Percentiles rank a stretch among this genome's conserved stretches.
These are phyloP conservation scores for Crotalaria pallida DNA, from an alignment of 306 rosid genomes.

Conservation along the genomic window DNA sequence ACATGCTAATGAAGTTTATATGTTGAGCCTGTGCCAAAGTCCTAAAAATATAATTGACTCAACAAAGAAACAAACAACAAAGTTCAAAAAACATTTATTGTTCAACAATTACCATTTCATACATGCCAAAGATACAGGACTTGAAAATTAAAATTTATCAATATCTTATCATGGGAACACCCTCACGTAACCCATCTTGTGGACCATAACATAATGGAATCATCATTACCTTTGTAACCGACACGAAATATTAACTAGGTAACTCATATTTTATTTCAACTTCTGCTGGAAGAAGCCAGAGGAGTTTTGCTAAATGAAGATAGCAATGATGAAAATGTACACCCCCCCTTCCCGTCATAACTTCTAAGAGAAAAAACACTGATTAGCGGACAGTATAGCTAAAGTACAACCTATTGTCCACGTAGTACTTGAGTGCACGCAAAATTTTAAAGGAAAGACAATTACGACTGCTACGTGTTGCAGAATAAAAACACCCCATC, in stretches of 20 bases:
- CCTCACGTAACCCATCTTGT: neutral
- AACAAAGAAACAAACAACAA: neutral
- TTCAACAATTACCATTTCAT: neutral
- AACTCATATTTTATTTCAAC: conserved; percentile 9
- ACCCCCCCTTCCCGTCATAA: neutral
- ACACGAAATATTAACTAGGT: neutral
- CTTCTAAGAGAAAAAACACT: neutral
- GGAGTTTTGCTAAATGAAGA: conserved; percentile 1
- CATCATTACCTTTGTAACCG: neutral
- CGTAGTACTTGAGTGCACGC: conserved; percentile 13
- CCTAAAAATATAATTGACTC: neutral
- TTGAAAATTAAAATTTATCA: too few relatives aligned
- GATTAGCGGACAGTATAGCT: conserved; percentile 15
- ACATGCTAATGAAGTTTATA: neutral
- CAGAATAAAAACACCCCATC: conserved; percentile 2
- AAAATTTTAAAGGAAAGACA: neutral
- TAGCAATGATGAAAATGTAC: conserved; percentile 1
- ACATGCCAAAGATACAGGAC: too few relatives aligned
- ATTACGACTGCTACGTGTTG: conserved; percentile 10
- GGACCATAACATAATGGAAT: conserved; percentile 9
- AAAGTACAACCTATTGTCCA: conserved; percentile 4
- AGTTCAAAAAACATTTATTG: neutral
- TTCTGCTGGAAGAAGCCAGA: neutral
- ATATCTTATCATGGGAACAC: too few relatives aligned
- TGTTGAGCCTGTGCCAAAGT: neutral